These are phyloP conservation scores for Citrullus colocynthis DNA, from an alignment of 306 rosid species.

Conservation along the genomic window DNA sequence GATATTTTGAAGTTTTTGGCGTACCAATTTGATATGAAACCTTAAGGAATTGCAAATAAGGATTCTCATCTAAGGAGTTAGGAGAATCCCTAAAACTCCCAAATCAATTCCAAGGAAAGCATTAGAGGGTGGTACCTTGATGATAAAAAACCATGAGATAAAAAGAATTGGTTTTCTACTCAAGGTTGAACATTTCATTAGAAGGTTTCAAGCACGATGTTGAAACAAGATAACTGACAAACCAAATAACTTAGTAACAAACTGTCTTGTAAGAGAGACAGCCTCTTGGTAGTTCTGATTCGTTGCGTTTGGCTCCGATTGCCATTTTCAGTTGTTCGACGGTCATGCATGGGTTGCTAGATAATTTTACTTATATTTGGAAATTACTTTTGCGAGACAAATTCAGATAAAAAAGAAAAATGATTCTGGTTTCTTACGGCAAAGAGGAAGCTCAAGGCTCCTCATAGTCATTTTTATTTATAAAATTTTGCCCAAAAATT, in stretches of 20 bases:
- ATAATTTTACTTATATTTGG: neutral
- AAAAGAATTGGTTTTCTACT: no score
- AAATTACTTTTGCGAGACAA: neutral
- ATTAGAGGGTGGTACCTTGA: no score
- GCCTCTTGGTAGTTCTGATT: neutral
- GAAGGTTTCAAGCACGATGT: neutral
- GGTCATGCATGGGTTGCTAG: neutral
- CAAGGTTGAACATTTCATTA: no score
- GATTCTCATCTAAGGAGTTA: neutral
- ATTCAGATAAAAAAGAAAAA: neutral
- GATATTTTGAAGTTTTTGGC: neutral
- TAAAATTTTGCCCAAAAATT: neutral
- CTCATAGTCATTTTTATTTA: neutral
- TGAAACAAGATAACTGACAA: no score
- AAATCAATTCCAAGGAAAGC: neutral
- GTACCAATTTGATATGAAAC: neutral
- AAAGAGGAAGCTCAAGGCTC: neutral
- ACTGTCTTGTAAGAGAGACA: neutral
- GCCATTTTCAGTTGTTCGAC: neutral
- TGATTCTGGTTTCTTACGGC: neutral
- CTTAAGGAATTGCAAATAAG: neutral
- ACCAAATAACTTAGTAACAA: no score
- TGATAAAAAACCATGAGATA: no score
- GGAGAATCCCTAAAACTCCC: neutral
- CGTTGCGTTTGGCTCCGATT: neutral